Percentiles rank a stretch among this genome's conserved stretches.
These are phyloP conservation scores for Hypseocharis bilobata DNA, from an alignment of 441 rosid species.

Conservation along the genomic window DNA sequence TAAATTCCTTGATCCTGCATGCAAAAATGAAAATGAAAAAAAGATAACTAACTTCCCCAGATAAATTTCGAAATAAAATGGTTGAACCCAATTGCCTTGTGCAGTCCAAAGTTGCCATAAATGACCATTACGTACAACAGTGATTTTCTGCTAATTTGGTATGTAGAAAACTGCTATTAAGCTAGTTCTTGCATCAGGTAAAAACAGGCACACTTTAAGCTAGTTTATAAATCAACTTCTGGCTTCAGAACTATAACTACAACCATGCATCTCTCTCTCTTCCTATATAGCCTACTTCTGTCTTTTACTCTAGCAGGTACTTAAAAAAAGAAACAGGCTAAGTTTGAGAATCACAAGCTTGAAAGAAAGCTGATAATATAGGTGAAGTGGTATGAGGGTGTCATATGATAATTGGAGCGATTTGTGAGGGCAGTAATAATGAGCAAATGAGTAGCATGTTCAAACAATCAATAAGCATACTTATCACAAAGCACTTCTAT, in stretches of 20 bases:
- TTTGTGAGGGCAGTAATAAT: not conserved
- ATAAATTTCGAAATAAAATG: conserved; percentile 4
- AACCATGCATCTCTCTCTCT: not conserved
- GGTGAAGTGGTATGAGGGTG: not conserved
- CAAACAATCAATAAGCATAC: not conserved
- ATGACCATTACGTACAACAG: not conserved
- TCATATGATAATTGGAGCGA: not conserved
- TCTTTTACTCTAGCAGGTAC: not conserved
- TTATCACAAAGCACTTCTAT: not conserved
- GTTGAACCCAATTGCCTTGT: conserved; percentile 4
- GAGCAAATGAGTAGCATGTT: not conserved
- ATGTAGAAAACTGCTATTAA: no score
- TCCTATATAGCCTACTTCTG: not conserved
- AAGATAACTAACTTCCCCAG: not conserved
- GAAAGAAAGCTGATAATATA: not conserved
- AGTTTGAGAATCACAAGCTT: not conserved
- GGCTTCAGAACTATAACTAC: no score
- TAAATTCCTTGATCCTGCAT: conserved; percentile 81
- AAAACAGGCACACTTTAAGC: no score
- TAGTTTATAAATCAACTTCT: no score
- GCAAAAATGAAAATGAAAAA: conserved; percentile 10
- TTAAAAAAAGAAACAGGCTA: not conserved
- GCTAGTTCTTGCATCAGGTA: not conserved
- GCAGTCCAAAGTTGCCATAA: not conserved
- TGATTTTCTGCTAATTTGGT: conserved; percentile 9